A percentile compares a stretch with the other conserved stretches of the same genome.
phyloP scores from a whole-genome alignment of 495 filamentous ascomycete genomes.

The Sphaerosporella brunnea region DNA sequence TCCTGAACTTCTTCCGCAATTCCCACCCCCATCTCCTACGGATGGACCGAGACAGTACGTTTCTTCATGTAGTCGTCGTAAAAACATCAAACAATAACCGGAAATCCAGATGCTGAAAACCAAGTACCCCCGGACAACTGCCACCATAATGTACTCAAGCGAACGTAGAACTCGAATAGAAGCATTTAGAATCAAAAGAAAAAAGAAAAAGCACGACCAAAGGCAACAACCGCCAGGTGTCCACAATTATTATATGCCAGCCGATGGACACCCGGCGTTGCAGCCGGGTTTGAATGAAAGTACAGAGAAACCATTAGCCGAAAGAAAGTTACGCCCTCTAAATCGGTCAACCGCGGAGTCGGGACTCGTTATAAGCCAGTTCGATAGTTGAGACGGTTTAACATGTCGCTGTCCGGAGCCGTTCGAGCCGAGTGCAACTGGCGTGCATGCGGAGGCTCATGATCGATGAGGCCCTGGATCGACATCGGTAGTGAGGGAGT shows the following conservation, averaged over 20 bases:
- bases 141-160: not conserved
- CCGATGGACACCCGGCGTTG: not conserved
- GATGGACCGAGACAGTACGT: not conserved
- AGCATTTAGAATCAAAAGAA: not conserved
- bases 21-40: not conserved
- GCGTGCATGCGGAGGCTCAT: slow-evolving; percentile 11
- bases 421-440: slow-evolving; percentile 14
- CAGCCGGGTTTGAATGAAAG: slow-evolving; percentile 2
- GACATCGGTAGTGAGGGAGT: slow-evolving; percentile 22
- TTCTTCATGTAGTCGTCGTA: slow-evolving; percentile 3
- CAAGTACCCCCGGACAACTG: not conserved
- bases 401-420: slow-evolving; percentile 22
- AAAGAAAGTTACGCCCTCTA: not conserved
- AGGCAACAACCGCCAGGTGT: not conserved
- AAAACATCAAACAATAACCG: not conserved
- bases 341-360: not conserved
- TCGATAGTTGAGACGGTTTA: slow-evolving; percentile 8
- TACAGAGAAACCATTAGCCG: not conserved
- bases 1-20: too few species aligned
- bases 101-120: not conserved
- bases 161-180: not conserved
- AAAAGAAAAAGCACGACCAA: not conserved
- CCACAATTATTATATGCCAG: not conserved
- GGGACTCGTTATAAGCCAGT: slow-evolving; percentile 3
- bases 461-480: slow-evolving; percentile 23